Evolutionary conservation across 2,329 filamentous ascomycete species (phyloP), one percentile per base, ranked within the genome.

Genomic region (Aspergillus sp.): DNA sequence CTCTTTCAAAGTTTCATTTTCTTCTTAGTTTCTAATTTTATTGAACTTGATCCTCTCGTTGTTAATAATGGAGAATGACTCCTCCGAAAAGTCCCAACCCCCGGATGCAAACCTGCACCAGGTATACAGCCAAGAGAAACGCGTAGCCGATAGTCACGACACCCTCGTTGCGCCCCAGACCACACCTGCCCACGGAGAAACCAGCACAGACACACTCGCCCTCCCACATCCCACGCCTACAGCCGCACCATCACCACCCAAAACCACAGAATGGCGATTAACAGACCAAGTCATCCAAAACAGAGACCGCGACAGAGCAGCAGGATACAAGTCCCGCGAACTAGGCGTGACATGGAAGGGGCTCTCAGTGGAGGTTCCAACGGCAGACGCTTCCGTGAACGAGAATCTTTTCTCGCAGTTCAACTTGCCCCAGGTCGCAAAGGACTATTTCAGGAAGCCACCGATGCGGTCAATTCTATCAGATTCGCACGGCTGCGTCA

Each of bases 341-440:
- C 42, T 44, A 5, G 42, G 42, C 11, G 18, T 44, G 11, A 44
- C 85, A 80, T 44, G 42, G 42, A 11, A 44, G 3, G 18, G 13
- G 18, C 18, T 44, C 18, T 24, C 42, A 3, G 42, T 44, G 8
- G 20, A 24, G 42, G 42, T 24, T 3, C 18, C 18, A 13, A 24
- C 42, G 3, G 42, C 39, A 8, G 42, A 44, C 2, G 18, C 42
- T 3, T 20, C 42, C 18, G 42, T 44, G 1, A 44, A 44, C 6
- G 42, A 44, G 8, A 44, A 44, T 20, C 6, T 44, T 20, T 24
- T 44, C 42, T 44, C 42, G 4, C 42, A 44, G 24, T 44, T 44
- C 42, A 44, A 44, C 9, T 2, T 44, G 2, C 7, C 13, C 11
- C 42, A 18, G 8, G 13, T 44, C 9, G 20, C 15, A 7, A 11